Conservation (phyloP, 495 filamentous ascomycete species). For the Penicillium arizonense region DNA sequence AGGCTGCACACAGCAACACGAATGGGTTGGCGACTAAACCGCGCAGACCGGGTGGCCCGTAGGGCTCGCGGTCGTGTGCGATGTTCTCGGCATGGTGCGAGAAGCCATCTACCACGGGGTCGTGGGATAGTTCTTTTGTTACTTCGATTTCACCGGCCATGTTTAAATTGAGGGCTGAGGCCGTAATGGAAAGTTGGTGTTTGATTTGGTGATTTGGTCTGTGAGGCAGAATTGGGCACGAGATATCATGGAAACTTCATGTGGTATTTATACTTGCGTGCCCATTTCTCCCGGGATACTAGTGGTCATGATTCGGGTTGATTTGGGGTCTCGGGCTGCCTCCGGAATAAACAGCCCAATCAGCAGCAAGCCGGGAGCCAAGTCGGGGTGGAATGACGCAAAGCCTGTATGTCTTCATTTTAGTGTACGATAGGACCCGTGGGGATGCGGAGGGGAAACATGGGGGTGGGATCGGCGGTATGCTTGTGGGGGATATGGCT, state of each 20-base stretch:
- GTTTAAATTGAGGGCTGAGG: background rate
- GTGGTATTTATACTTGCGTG: too few species aligned
- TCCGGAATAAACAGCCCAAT: background rate
- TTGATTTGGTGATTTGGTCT: background rate
- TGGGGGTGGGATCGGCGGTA: slow-evolving; percentile 6
- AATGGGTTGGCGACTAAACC: slow-evolving; percentile 51
- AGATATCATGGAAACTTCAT: too few species aligned
- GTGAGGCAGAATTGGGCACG: background rate
- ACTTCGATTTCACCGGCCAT: slow-evolving; percentile 15
- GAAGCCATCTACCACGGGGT: slow-evolving; percentile 27
- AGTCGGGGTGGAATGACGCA: background rate
- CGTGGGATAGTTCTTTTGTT: slow-evolving; percentile 19
- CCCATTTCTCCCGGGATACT: too few species aligned
- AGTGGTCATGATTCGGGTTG: too few species aligned
- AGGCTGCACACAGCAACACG: slow-evolving; percentile 52
- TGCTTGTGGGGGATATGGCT: slow-evolving; percentile 1
- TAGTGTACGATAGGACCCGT: background rate
- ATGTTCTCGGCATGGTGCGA: slow-evolving; percentile 44
- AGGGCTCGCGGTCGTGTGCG: slow-evolving; percentile 37
- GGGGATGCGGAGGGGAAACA: background rate
- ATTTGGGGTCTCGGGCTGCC: too few species aligned
- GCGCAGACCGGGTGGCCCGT: slow-evolving; percentile 43
- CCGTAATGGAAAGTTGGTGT: background rate
- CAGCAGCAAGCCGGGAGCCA: background rate
- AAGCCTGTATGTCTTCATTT: background rate